Conservation (phyloP, 2,329 filamentous ascomycete species). For the Talaromyces piceae region DNA sequence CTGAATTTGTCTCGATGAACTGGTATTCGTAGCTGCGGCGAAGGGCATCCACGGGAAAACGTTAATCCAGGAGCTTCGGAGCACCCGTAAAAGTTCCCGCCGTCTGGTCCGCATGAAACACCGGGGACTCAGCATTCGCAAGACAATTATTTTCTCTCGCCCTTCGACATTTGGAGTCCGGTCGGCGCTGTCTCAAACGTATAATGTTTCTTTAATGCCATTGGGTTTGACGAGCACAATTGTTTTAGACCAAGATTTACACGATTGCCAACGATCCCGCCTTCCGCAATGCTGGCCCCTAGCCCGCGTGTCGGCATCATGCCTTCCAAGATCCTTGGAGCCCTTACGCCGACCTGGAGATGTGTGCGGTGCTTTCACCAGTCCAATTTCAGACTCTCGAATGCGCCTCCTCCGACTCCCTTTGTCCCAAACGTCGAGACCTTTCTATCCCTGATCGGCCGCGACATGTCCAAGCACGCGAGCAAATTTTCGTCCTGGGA, state of each 20-base stretch:
- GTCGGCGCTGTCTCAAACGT: neutral
- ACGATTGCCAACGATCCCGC: conserved; percentile 5
- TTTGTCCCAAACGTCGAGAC: conserved; percentile 79
- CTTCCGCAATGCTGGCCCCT: conserved; percentile 23
- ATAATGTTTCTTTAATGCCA: neutral
- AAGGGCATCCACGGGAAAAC: conserved; percentile 5
- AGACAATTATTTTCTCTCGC: neutral
- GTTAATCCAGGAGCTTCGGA: conserved; percentile 7
- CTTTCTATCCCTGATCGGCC: conserved; percentile 86
- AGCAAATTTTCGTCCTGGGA: conserved; percentile 88
- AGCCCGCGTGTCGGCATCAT: conserved; percentile 20
- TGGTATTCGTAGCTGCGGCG: neutral
- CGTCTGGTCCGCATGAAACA: neutral
- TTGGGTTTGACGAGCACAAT: neutral
- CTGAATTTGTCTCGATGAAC: neutral
- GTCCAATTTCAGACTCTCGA: conserved; percentile 30
- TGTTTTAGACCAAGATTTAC: neutral
- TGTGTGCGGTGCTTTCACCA: conserved; percentile 37
- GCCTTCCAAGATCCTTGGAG: conserved; percentile 17
- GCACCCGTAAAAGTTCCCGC: conserved; percentile 2
- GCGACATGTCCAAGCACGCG: conserved; percentile 71
- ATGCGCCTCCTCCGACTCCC: conserved; percentile 64
- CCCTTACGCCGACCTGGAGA: conserved; percentile 17
- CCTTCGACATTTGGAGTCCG: neutral
- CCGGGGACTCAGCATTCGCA: neutral